phyloP scores from a whole-genome alignment of 2,329 filamentous ascomycete genomes.

The Botryotinia calthae region DNA sequence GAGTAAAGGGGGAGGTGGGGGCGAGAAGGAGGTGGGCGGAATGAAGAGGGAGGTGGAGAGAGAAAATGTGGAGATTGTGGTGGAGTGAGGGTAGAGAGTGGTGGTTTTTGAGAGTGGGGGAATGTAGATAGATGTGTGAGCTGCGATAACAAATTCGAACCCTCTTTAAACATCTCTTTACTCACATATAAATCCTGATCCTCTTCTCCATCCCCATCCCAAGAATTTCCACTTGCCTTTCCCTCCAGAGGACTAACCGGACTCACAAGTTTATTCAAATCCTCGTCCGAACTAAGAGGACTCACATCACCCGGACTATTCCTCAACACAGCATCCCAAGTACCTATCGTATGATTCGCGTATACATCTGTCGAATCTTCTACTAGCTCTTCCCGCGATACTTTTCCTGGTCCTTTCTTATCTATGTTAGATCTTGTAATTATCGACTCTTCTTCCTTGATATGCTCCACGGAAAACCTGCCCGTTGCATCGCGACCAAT shows the following conservation, averaged over 20 bases:
- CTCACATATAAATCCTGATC: background rate
- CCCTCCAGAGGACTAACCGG: background rate
- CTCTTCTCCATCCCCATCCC: background rate
- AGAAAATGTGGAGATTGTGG: background rate
- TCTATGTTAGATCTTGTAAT: too few species aligned
- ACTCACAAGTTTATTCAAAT: background rate
- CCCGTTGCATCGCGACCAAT: background rate
- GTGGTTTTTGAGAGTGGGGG: fast-evolving
- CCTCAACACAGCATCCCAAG: background rate
- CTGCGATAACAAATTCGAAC: too few species aligned
- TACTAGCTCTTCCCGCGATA: background rate
- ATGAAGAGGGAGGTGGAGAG: background rate
- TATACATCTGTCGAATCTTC: background rate
- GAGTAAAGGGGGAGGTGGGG: background rate
- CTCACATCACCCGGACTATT: background rate
- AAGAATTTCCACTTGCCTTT: background rate
- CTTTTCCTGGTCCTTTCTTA: too few species aligned
- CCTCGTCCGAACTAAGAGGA: background rate
- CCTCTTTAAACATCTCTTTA: background rate
- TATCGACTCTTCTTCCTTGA: background rate
- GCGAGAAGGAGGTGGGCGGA: too few species aligned
- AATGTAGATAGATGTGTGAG: background rate
- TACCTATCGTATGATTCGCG: background rate
- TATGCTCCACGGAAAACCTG: background rate
- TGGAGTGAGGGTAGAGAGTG: background rate